Evolutionary conservation across 2,329 filamentous ascomycete species (phyloP).

Genomic region (Claviceps purpurea): DNA sequence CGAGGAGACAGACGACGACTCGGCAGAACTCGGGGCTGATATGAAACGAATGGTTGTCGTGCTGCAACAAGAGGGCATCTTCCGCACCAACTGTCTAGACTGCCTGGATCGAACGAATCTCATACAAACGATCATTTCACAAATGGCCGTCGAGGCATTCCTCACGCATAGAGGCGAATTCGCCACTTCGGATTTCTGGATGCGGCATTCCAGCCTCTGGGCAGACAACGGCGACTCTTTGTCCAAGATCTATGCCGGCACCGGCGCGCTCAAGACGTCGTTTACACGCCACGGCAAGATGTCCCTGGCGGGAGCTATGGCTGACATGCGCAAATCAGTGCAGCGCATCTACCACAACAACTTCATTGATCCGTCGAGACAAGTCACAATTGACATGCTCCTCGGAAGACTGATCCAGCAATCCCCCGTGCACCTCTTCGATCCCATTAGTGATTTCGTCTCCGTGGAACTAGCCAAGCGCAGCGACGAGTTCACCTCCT

Average conservation of each 20-base stretch:
- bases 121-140: constrained; percentile 89
- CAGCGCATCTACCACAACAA: constrained; percentile 96
- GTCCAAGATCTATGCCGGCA: constrained; percentile 92
- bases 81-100: constrained; percentile 90
- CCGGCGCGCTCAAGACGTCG: constrained; percentile 86
- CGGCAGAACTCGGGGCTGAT: constrained; percentile 25
- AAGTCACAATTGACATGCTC: constrained; percentile 90
- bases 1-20: constrained; percentile 49
- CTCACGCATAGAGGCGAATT: constrained; percentile 57
- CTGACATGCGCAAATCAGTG: constrained; percentile 90
- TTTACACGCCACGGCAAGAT: constrained; percentile 93
- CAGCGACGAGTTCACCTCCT: constrained; percentile 60
- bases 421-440: constrained; percentile 70
- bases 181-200: constrained; percentile 73
- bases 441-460: constrained; percentile 89
- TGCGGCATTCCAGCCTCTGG: constrained; percentile 85
- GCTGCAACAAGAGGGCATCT: constrained; percentile 87
- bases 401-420: constrained; percentile 78
- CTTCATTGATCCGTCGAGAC: constrained; percentile 82
- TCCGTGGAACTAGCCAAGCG: constrained; percentile 58
- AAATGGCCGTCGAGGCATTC: constrained; percentile 82
- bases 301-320: constrained; percentile 82
- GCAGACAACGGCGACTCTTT: constrained; percentile 92
- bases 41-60: constrained; percentile 48
- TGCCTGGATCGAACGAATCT: constrained; percentile 93